Evolutionary conservation across 2,329 filamentous ascomycete species (phyloP).

Genomic region (Monosporascus sp.): DNA sequence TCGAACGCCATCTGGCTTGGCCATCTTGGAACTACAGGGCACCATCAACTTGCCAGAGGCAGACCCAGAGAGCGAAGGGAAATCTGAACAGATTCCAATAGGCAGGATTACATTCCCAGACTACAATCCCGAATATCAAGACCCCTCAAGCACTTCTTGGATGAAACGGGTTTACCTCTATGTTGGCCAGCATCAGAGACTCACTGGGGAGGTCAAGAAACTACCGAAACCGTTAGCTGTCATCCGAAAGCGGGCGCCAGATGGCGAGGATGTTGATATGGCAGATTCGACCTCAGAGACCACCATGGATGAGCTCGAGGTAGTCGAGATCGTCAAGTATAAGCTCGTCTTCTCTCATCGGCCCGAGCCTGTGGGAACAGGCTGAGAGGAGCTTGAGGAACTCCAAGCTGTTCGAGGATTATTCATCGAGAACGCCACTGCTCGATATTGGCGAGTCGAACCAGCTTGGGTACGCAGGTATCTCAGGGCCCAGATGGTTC

Average conservation of each 20-base stretch:
- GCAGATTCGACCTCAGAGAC: slow-evolving; percentile 26
- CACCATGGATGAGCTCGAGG: slow-evolving; percentile 58
- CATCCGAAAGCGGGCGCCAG: slow-evolving; percentile 51
- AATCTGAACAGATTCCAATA: slow-evolving; percentile 44
- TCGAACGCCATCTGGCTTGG: slow-evolving; percentile 82
- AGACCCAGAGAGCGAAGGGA: slow-evolving; percentile 25
- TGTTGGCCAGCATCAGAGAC: slow-evolving; percentile 79
- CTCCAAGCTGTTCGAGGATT: background rate
- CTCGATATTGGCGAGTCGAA: background rate
- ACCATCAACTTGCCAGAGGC: slow-evolving; percentile 68
- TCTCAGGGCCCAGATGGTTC: background rate
- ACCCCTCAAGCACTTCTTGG: slow-evolving; percentile 60
- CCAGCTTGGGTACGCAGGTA: background rate
- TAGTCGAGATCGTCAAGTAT: slow-evolving; percentile 80
- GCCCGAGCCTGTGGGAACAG: slow-evolving; percentile 73
- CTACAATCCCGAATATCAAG: slow-evolving; percentile 50
- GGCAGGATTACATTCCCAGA: slow-evolving; percentile 76
- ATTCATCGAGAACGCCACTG: background rate
- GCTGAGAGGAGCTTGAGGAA: slow-evolving; percentile 10
- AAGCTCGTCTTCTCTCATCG: slow-evolving; percentile 80
- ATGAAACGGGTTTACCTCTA: slow-evolving; percentile 89
- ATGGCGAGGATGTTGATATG: slow-evolving; percentile 40
- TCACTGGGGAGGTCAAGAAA: slow-evolving; percentile 88
- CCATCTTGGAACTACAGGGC: slow-evolving; percentile 88
- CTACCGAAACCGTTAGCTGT: slow-evolving; percentile 72